phyloP scores from a whole-genome alignment of 208 protist genomes.

The Trypanosoma avium region DNA sequence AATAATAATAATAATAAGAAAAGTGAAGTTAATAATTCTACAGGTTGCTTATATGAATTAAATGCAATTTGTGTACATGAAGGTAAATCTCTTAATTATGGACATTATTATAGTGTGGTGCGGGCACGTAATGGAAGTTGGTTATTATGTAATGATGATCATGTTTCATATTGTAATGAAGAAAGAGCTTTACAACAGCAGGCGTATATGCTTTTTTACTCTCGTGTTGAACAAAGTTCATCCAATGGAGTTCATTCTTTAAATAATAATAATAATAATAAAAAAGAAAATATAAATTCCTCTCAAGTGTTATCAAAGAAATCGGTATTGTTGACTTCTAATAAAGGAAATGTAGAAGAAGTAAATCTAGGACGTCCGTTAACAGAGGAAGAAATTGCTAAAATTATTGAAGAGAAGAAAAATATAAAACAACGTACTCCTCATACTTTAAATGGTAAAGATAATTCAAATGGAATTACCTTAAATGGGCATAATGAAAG shows the following conservation, averaged over 20 bases:
- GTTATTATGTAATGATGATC: conserved; percentile 86
- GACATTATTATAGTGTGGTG: conserved; percentile 92
- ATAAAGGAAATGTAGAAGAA: conserved; percentile 17
- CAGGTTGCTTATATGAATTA: conserved; percentile 77
- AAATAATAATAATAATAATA: conserved; percentile 24
- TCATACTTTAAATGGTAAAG: too few relatives aligned
- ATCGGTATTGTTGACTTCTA: too few relatives aligned
- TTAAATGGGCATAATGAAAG: too few relatives aligned
- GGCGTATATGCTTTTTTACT: conserved; percentile 93
- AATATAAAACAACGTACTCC: too few relatives aligned
- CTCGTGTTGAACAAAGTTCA: conserved; percentile 23
- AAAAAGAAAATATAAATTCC: conserved; percentile 26
- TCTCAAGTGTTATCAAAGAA: too few relatives aligned
- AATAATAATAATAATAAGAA: background rate
- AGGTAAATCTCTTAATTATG: conserved; percentile 71
- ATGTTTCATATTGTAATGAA: conserved; percentile 61
- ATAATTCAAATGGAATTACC: too few relatives aligned
- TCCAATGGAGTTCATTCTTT: background rate
- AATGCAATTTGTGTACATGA: conserved; percentile 90
- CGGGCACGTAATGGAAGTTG: conserved; percentile 79
- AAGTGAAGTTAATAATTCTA: conserved; percentile 9
- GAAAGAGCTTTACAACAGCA: conserved; percentile 64
- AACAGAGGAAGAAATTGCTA: too few relatives aligned
- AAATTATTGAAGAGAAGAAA: too few relatives aligned
- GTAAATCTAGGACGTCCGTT: too few relatives aligned